Evolutionary conservation across 2,329 filamentous ascomycete genomes (phyloP), one percentile per base, ranked within the genome.

Genomic region (Aspergillus transmontanensis): DNA sequence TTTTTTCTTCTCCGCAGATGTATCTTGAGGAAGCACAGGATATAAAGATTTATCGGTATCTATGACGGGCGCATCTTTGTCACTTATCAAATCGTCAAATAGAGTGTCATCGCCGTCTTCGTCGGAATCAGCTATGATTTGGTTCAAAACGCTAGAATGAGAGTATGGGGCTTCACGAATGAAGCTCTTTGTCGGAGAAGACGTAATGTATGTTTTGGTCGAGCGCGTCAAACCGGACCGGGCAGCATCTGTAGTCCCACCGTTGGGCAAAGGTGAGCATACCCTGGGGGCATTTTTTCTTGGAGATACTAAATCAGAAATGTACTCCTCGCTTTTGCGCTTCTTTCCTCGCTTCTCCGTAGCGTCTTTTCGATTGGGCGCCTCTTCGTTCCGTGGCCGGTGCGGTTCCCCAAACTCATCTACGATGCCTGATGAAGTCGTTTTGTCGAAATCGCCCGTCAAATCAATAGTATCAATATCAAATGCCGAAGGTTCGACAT

Each of bases 241-340:
- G 19, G 58, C 50, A 48, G 59, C 50, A 16, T 55, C 57, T 14
- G 61, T 36, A 36, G 62, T 43, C 26, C 48, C 48, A 46, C 46
- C 58, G n/a, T 61, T 60, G 34, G 66, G 64, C 16, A 66, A 66
- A 21, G 69, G 69, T n/a, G 68, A 73, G 45, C 69, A 70, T 14
- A 67, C 60, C 61, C 71, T 74, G 4, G 68, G 65, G 16, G 64
- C 53, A 62, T 71, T 64, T 34, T 73, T 75, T n/a, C 67, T 72
- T 2, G 78, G 73, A 2, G 75, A 77, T 6, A 71, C 62, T 26
- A 79, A 69, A 61, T 80, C 78, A 6, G 73, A 76, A 43, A 74
- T 72, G 60, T 81, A 80, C 62, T 83, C 82, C 26, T 82, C 78
- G 64, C 81, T 84, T 68, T 83, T 84, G 57, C 82, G 75, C 69